Evolutionary conservation across 2,329 filamentous ascomycete species (phyloP).

Genomic region (Leptographium flavum): DNA sequence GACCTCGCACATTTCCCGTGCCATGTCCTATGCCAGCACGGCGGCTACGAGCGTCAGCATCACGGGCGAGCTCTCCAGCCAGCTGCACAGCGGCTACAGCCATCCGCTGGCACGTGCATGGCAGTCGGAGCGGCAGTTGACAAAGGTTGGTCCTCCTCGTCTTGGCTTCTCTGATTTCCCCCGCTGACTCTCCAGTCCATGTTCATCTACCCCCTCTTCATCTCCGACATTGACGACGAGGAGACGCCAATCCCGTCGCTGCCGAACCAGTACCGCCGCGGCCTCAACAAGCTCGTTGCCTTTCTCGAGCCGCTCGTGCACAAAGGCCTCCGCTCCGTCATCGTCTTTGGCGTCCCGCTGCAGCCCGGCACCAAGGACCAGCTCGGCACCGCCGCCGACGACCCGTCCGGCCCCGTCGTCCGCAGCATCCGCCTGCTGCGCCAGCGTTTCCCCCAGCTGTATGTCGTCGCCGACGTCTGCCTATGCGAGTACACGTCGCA

Average conservation of each 20-base stretch:
- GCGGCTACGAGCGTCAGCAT: slow-evolving; percentile 56
- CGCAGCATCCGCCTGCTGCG: slow-evolving; percentile 72
- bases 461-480: slow-evolving; percentile 86
- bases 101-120: slow-evolving; percentile 67
- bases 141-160: slow-evolving; percentile 49
- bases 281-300: slow-evolving; percentile 70
- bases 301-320: slow-evolving; percentile 76
- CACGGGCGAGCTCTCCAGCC: slow-evolving; percentile 63
- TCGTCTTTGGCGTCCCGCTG: slow-evolving; percentile 88
- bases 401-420: slow-evolving; percentile 85
- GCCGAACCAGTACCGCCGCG: slow-evolving; percentile 78
- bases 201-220: slow-evolving; percentile 95
- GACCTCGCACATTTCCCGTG: slow-evolving; percentile 45
- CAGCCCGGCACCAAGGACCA: slow-evolving; percentile 73
- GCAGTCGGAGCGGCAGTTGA: slow-evolving; percentile 75
- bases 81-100: slow-evolving; percentile 70
- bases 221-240: slow-evolving; percentile 89
- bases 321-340: slow-evolving; percentile 85
- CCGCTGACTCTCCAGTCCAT: slow-evolving; percentile 51
- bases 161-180: not conserved
- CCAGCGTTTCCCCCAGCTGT: slow-evolving; percentile 75
- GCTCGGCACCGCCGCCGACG: slow-evolving; percentile 81
- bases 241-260: slow-evolving; percentile 81
- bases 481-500: slow-evolving; percentile 98
- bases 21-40: slow-evolving; percentile 53